These are phyloP conservation scores for Leptographium lundbergii DNA, from an alignment of 2,329 filamentous ascomycete species.

Conservation along the genomic window DNA sequence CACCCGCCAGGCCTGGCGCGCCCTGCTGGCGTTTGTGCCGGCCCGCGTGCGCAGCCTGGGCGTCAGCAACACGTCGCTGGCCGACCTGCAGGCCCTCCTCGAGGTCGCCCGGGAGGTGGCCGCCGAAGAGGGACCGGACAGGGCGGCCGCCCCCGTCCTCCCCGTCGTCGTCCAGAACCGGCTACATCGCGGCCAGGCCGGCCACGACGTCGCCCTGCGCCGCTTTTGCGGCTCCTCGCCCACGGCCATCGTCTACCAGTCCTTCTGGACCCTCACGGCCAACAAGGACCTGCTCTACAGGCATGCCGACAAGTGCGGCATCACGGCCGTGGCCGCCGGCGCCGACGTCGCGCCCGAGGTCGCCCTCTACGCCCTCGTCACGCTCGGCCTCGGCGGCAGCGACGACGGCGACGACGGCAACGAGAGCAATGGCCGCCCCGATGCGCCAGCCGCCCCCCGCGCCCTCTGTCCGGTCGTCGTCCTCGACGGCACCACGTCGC, in stretches of 20 bases:
- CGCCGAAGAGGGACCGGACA: not conserved
- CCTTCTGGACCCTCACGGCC: conserved; percentile 41
- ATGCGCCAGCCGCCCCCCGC: no score
- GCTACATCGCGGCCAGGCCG: conserved; percentile 37
- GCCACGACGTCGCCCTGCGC: conserved; percentile 48
- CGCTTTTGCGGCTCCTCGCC: conserved; percentile 27
- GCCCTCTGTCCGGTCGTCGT: conserved; percentile 6
- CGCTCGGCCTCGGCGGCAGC: conserved; percentile 27
- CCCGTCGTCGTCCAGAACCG: conserved; percentile 64
- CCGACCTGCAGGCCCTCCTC: conserved; percentile 40
- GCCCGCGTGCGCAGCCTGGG: conserved; percentile 52
- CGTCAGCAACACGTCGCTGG: conserved; percentile 60
- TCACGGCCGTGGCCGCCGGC: conserved; percentile 28
- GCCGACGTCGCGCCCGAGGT: conserved; percentile 24
- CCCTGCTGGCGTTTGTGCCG: conserved; percentile 55
- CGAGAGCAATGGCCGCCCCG: no score
- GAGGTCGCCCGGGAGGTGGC: conserved; percentile 10
- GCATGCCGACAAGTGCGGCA: conserved; percentile 27
- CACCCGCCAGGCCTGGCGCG: conserved; percentile 52
- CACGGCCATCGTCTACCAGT: conserved; percentile 31
- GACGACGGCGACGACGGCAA: conserved; percentile 33
- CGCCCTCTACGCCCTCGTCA: conserved; percentile 33
- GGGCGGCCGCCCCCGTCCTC: not conserved
- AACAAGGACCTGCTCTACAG: conserved; percentile 27
- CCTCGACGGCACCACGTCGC: conserved; percentile 18